Conservation (phyloP, 2,329 filamentous ascomycete species). For the Blastomyces emzantsi region DNA sequence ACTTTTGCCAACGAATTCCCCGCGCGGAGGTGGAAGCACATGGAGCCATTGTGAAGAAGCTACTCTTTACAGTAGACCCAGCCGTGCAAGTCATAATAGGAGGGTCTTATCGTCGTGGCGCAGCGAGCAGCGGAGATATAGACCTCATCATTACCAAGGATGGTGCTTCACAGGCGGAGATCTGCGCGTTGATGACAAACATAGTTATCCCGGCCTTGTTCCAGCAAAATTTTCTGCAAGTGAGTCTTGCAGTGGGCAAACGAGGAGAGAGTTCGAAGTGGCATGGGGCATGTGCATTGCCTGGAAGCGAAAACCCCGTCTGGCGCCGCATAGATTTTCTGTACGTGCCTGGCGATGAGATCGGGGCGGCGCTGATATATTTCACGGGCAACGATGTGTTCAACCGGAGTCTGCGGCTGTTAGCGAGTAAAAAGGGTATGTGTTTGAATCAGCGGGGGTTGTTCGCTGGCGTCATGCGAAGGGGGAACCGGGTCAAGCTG, state of each 20-base stretch:
- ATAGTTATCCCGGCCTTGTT: constrained; percentile 56
- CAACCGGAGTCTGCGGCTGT: constrained; percentile 71
- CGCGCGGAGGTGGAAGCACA: constrained; percentile 65
- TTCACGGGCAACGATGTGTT: constrained; percentile 96
- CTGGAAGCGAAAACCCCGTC: constrained; percentile 36
- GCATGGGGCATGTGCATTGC: constrained; percentile 75
- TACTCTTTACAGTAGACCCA: constrained; percentile 52
- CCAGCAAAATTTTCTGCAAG: constrained; percentile 56
- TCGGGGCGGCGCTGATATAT: constrained; percentile 82
- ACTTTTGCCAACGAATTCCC: constrained; percentile 71
- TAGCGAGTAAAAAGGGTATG: constrained; percentile 76
- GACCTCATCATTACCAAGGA: constrained; percentile 73
- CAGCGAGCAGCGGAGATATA: constrained; percentile 66
- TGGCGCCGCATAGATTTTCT: constrained; percentile 84
- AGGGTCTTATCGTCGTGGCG: constrained; percentile 78
- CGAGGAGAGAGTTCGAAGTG: constrained; percentile 62
- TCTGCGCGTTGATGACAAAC: constrained; percentile 55
- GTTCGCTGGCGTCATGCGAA: constrained; percentile 60
- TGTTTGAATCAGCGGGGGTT: constrained; percentile 75
- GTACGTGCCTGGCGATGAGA: constrained; percentile 67
- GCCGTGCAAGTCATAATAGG: constrained; percentile 62
- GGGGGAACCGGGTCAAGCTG: constrained; percentile 48
- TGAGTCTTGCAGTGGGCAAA: constrained; percentile 53
- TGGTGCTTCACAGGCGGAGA: constrained; percentile 47
- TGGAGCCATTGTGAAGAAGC: constrained; percentile 52